Evolutionary conservation across 2,329 filamentous ascomycete genomes (phyloP), one percentile per base, ranked within the genome.

Genomic region (Cadophora sp.): DNA sequence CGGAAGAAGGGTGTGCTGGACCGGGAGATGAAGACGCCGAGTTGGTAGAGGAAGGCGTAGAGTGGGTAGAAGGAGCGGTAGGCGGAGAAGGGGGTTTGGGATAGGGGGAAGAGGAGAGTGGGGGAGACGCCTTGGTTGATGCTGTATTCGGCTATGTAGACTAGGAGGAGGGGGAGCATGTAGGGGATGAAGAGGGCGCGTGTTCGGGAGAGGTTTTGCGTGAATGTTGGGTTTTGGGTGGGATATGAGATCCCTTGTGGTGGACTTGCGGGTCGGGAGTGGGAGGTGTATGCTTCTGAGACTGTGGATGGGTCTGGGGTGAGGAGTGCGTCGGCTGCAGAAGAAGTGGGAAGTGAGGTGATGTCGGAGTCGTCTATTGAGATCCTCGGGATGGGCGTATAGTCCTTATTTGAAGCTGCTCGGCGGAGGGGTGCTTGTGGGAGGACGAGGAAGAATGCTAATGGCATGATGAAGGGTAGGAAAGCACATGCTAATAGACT

Each of bases 121-220:
- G 96, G 95, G 0, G 93, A 85, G 0, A 98, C 93, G 43, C 94
- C 95, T 81, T 97, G 94, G 81, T 98, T 98, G 79, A 98, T 97
- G 64, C 92, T 96, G 78, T 99, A 99, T 81, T 99, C 96, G 65
- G 94, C 93, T 43, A 98, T 87, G 78, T 97, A 99, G 36, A 99
- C 96, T 18, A 98, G 82, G 41, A 98, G 84, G 16, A 99, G 84
- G 0, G 96, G 96, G 3, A 97, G 84, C 94, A 99, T 98, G 78
- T 90, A 90, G 0, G 88, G 88, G 53, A 96, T 82, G 76, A 97
- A 90, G 1, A 98, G 83, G 0, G 84, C 83, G 68, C 81, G 85
- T 0, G 91, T 87, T 4, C 92, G 89, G n/a, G 81, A 81, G 41
- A 98, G 78, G 4, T 65, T 66, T 47, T 67, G 22, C 45, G 62